Conservation (phyloP, 2,329 filamentous ascomycete genomes). For the Calonectria multiphialidica region DNA sequence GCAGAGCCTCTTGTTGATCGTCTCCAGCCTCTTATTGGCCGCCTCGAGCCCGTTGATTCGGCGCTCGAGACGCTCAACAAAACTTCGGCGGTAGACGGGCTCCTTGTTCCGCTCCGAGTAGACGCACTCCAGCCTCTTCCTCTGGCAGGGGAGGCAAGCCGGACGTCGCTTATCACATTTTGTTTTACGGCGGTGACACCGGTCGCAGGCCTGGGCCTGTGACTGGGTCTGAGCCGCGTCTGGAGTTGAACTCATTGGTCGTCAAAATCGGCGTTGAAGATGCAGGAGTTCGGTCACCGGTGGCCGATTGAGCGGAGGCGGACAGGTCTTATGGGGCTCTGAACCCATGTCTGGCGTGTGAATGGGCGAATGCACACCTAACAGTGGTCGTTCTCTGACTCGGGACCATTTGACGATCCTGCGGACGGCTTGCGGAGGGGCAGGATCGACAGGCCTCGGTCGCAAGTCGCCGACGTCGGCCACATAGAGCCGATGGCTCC, state of each 20-base stretch:
- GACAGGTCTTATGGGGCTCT: neutral
- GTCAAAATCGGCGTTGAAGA: neutral
- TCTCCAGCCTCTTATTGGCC: neutral
- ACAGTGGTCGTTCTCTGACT: neutral
- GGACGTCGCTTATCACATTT: conserved; percentile 54
- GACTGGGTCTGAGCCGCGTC: conserved; percentile 1
- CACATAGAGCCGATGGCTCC: neutral
- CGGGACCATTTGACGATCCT: neutral
- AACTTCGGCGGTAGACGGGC: conserved; percentile 33
- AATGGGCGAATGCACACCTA: neutral
- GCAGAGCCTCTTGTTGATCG: neutral
- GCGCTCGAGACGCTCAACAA: conserved; percentile 46
- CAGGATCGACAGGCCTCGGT: conserved; percentile 9
- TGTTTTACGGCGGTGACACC: conserved; percentile 56
- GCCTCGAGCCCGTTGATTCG: conserved; percentile 9
- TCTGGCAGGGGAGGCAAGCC: conserved; percentile 51
- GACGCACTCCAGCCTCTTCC: conserved; percentile 48
- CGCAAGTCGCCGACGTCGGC: conserved; percentile 11
- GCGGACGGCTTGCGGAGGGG: neutral
- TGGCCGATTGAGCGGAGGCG: neutral
- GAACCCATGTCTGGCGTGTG: neutral
- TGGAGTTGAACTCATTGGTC: conserved; percentile 7
- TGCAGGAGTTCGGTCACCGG: neutral
- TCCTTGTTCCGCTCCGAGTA: conserved; percentile 47
- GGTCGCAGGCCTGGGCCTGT: conserved; percentile 48